Percentiles rank a stretch among this genome's conserved stretches.
Evolutionary conservation across 148 eudicot genomes (phyloP).

Genomic region (Linanthus parryae): DNA sequence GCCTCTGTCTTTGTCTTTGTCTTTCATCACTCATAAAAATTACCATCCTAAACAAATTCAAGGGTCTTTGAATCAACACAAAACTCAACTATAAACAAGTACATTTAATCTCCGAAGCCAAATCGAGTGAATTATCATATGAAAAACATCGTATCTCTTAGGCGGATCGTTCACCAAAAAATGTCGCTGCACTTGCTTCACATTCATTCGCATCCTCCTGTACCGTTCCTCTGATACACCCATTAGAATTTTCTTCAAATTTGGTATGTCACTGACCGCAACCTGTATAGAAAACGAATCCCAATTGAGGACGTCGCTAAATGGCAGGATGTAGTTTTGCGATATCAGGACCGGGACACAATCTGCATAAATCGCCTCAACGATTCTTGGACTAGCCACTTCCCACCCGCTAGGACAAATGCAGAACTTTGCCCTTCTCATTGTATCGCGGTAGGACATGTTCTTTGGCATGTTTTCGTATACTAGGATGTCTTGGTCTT

Average conservation of each 20-base stretch:
- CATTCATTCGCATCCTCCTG: constrained; percentile 31
- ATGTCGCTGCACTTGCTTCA: constrained; percentile 62
- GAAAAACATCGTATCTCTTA: constrained; percentile 71
- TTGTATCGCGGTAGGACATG: constrained; percentile 47
- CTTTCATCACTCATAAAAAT: no score
- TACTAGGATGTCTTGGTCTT: constrained; percentile 44
- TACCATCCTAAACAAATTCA: no score
- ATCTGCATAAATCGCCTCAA: constrained; percentile 71
- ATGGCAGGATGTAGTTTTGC: constrained; percentile 57
- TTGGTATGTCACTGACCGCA: constrained; percentile 43
- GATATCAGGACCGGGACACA: constrained; percentile 84
- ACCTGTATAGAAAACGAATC: constrained; percentile 49
- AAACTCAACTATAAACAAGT: constrained; percentile 27
- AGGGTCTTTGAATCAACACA: no score
- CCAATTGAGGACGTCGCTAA: constrained; percentile 86
- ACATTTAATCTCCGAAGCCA: constrained; percentile 86
- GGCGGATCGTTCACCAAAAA: constrained; percentile 70
- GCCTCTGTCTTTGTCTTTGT: no score
- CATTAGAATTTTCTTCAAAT: constrained; percentile 55
- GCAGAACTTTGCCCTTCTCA: constrained; percentile 63
- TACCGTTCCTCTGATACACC: constrained; percentile 45
- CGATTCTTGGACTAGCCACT: constrained; percentile 85
- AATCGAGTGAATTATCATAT: constrained; percentile 79
- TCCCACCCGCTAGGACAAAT: constrained; percentile 86
- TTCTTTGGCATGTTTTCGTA: constrained; percentile 36